Conservation (phyloP, 768 basidiomycete species). For the Pulveroboletus frians region DNA sequence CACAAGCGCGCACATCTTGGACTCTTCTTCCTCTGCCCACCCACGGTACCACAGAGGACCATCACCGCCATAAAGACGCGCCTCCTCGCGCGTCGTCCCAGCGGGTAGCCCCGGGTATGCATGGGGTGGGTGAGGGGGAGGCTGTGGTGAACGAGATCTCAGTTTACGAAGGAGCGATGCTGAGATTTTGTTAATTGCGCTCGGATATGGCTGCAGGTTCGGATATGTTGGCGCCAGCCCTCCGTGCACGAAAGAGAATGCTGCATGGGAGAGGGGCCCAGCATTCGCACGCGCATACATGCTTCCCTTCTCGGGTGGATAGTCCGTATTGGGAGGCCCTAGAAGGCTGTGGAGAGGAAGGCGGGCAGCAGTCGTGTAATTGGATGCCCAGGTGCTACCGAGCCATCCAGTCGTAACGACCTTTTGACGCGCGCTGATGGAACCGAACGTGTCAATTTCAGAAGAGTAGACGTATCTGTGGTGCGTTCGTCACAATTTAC, state of each 20-base stretch:
- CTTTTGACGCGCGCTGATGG: constrained; percentile 63
- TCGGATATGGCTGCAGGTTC: constrained; percentile 76
- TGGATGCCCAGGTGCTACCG: constrained; percentile 76
- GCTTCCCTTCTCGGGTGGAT: constrained; percentile 37
- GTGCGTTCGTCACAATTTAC: constrained; percentile 3
- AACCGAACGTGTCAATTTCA: constrained; percentile 81
- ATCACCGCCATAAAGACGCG: constrained; percentile 62
- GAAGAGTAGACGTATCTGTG: constrained; percentile 76
- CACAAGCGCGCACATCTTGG: constrained; percentile 63
- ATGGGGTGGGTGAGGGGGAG: constrained; percentile 74
- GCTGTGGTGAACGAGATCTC: constrained; percentile 58
- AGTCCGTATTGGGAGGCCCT: constrained; percentile 62
- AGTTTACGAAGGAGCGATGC: constrained; percentile 64
- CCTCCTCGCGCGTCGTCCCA: constrained; percentile 61
- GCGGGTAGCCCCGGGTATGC: constrained; percentile 68
- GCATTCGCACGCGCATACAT: constrained; percentile 29
- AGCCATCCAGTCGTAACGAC: constrained; percentile 72
- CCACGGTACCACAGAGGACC: constrained; percentile 96
- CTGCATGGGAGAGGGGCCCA: constrained; percentile 64
- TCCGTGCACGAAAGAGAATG: constrained; percentile 91
- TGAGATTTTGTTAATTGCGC: constrained; percentile 73
- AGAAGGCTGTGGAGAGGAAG: constrained; percentile 73
- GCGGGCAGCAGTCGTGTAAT: constrained; percentile 78
- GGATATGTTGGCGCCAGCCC: constrained; percentile 77
- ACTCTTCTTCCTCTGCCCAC: constrained; percentile 76